phyloP scores from a whole-genome alignment of 495 filamentous ascomycete genomes.

The Emericellopsis terricola region DNA sequence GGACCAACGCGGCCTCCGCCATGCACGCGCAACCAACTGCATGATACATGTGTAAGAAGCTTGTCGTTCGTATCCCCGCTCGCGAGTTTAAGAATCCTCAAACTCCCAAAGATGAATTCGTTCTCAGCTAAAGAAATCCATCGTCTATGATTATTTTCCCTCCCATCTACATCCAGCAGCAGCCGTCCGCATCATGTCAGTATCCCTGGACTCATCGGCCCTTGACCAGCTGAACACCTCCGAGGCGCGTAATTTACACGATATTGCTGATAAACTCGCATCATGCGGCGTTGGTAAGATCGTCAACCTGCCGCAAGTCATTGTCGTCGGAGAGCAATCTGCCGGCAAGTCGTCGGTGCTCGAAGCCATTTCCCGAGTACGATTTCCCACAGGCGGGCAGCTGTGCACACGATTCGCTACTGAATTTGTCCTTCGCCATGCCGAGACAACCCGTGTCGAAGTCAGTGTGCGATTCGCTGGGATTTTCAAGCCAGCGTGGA shows the following conservation, averaged over 20 bases:
- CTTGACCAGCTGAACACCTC: conserved; percentile 3
- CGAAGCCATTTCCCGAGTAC: conserved; percentile 40
- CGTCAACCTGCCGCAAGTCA: conserved; percentile 40
- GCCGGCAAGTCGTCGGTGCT: conserved; percentile 45
- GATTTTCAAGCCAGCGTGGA: not conserved
- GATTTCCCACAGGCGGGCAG: conserved; percentile 30
- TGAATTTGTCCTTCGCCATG: conserved; percentile 32
- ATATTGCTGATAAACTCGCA: conserved; percentile 36
- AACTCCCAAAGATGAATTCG: too few relatives aligned
- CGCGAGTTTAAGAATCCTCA: too few relatives aligned
- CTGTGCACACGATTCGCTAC: conserved; percentile 36
- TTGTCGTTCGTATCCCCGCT: too few relatives aligned
- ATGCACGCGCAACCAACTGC: too few relatives aligned
- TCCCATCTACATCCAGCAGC: not conserved
- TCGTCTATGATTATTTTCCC: too few relatives aligned
- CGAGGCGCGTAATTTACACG: conserved; percentile 17
- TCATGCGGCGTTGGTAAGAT: conserved; percentile 32
- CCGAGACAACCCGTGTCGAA: conserved; percentile 6
- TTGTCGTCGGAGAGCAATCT: conserved; percentile 45
- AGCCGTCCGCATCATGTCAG: not conserved
- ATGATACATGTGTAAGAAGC: too few relatives aligned
- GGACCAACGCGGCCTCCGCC: too few relatives aligned
- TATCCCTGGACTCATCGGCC: conserved; percentile 1
- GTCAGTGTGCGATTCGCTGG: conserved; percentile 11
- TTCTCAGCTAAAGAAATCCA: too few relatives aligned